Conservation (phyloP, 306 rosid species). For the Quillaja saponaria region DNA sequence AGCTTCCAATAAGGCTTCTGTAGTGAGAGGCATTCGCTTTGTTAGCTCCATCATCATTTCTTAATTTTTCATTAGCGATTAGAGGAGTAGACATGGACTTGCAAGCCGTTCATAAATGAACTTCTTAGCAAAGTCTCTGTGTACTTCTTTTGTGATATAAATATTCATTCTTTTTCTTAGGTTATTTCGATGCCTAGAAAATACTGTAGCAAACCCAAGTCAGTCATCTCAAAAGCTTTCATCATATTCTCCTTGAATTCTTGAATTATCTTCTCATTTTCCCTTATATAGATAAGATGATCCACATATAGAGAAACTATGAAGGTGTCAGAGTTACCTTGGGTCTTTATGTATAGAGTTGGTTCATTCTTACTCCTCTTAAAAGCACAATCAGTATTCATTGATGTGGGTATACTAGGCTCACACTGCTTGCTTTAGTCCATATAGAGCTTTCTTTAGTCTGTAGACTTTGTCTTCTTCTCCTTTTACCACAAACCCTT, state of each 20-base stretch:
- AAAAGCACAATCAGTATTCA: neutral
- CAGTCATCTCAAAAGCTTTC: neutral
- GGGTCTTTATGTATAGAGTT: constrained; percentile 4
- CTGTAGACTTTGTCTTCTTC: neutral
- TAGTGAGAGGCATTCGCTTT: neutral
- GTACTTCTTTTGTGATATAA: constrained; percentile 1
- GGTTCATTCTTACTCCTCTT: neutral
- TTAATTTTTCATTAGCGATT: neutral
- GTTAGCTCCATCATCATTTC: neutral
- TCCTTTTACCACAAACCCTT: neutral
- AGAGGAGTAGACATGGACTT: neutral
- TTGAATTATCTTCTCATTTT: too few species aligned
- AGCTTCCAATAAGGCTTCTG: neutral
- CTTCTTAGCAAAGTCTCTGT: neutral
- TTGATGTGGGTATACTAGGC: neutral
- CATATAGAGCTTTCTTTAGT: neutral
- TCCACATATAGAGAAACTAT: neutral
- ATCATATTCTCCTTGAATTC: too few species aligned
- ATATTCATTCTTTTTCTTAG: neutral
- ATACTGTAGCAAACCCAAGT: constrained; percentile 13
- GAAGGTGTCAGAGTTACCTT: neutral
- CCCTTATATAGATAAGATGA: too few species aligned
- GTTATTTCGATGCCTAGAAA: neutral
- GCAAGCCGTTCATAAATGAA: neutral
- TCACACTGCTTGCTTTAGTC: neutral